Base-by-base conservation (phyloP, 805 yeast species). In the Candida qinlingensis region DNA sequence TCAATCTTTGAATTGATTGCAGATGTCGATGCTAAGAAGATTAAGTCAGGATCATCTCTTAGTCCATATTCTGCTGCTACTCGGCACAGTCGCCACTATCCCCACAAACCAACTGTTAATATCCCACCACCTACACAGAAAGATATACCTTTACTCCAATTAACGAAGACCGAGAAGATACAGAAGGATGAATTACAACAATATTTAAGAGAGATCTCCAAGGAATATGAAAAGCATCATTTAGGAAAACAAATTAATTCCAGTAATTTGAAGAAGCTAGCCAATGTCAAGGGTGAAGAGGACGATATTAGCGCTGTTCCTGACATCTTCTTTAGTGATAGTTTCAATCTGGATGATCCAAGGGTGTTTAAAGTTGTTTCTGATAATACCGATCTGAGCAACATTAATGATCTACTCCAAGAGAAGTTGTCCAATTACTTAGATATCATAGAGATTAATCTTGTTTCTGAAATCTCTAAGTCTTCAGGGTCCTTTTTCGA, bases 341-440 rank as follows among this genome's bases (percentile, higher is more conserved):
- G 81, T 38, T 94, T 94, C 66, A 74, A 87, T 54, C 72, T 94
- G 37, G 97, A 94, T 57, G 89, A 94, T 62, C 97, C 97, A 6
- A 74, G 96, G 48, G 75, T 83, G 1, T 92, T 92, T 64, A 81
- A 82, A 47, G 72, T 77, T 50, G 96, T 91, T 3, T 74, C 86
- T 11, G 89, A 82, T 40, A 77, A 76, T 38, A 68, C 79, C 3
- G 76, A 77, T 19, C 68, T 80, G 25, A 72, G 74, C 40, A 67
- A 72, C 6, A 61, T 79, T 11, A 74, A 80, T 54, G 77, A 79
- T 58, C 72, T 80, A 8, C 64, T 91, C 13, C 96, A 85, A 59
- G 96, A 89, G 40, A 82, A 80, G 60, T 69, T 92, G 34, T 86
- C 94, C 4, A 81, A 82, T 66, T 89, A 90, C 60, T 71, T 94